phyloP scores from a whole-genome alignment of 2,329 filamentous ascomycete species.

The Colletotrichum aenigma region DNA sequence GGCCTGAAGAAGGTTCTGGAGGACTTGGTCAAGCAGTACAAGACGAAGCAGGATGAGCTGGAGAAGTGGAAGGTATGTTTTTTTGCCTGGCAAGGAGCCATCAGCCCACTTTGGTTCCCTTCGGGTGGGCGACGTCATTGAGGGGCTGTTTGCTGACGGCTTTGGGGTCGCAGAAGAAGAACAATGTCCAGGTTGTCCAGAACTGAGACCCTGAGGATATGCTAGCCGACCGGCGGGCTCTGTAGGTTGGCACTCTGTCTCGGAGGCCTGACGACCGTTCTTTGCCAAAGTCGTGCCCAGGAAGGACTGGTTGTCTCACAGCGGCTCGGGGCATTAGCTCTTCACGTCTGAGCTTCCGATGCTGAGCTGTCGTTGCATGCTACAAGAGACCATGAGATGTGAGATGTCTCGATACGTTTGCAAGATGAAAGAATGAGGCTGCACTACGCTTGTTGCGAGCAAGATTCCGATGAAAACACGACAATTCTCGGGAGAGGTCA shows the following conservation, averaged over 20 bases:
- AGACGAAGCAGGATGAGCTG: constrained; percentile 90
- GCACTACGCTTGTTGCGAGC: neutral
- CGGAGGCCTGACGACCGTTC: neutral
- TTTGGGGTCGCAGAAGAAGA: constrained; percentile 73
- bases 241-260: neutral
- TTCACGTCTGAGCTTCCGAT: neutral
- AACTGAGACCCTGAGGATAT: constrained; percentile 51
- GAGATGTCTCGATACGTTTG: neutral
- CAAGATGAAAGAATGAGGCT: neutral
- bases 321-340: neutral
- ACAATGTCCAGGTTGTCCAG: constrained; percentile 86
- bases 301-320: neutral
- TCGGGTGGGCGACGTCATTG: neutral
- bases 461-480: neutral
- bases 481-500: neutral
- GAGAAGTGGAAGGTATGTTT: constrained; percentile 93
- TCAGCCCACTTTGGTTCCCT: neutral
- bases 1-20: constrained; percentile 93
- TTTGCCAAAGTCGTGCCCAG: neutral
- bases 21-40: constrained; percentile 95
- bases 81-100: neutral
- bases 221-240: neutral
- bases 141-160: neutral
- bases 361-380: neutral
- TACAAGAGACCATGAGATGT: neutral